phyloP scores from a whole-genome alignment of 495 filamentous ascomycete genomes.

The Articulospora tetracladia region DNA sequence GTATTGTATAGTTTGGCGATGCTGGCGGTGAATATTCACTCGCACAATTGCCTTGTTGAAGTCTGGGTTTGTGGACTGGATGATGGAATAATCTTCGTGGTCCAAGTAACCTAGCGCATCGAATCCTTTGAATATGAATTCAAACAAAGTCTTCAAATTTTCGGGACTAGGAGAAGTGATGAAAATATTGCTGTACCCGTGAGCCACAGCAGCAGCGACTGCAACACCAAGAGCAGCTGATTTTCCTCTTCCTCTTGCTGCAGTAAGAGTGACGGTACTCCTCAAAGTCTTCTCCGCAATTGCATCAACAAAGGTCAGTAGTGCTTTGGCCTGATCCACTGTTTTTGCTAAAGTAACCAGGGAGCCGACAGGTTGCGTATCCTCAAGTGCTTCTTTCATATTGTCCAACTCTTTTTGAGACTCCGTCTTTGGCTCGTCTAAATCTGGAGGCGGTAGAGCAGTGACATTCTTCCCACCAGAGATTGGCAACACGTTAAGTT shows the following conservation, averaged over 20 bases:
- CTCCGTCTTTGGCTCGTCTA: constrained; percentile 60
- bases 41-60: constrained; percentile 99
- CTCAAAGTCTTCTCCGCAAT: constrained; percentile 94
- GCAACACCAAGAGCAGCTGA: constrained; percentile 93
- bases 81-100: constrained; percentile 94
- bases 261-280: constrained; percentile 90
- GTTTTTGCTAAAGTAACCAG: constrained; percentile 82
- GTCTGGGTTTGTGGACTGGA: constrained; percentile 96
- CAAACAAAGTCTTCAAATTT: constrained; percentile 97
- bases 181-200: constrained; percentile 99
- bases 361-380: constrained; percentile 81
- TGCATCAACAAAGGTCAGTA: constrained; percentile 92
- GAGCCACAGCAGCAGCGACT: constrained; percentile 87
- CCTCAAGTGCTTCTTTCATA: constrained; percentile 82
- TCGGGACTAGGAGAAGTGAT: constrained; percentile 98
- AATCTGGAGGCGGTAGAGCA: constrained; percentile 68
- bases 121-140: constrained; percentile 98
- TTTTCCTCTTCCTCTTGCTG: constrained; percentile 93
- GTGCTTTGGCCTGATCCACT: constrained; percentile 90
- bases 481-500: constrained; percentile 95
- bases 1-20: constrained; percentile 98
- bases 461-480: constrained; percentile 94
- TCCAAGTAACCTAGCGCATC: constrained; percentile 91
- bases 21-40: constrained; percentile 92
- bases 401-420: constrained; percentile 74